Conservation (phyloP, 192 early-diverging fungal genomes). For the Thoreauomyces humboldtii region DNA sequence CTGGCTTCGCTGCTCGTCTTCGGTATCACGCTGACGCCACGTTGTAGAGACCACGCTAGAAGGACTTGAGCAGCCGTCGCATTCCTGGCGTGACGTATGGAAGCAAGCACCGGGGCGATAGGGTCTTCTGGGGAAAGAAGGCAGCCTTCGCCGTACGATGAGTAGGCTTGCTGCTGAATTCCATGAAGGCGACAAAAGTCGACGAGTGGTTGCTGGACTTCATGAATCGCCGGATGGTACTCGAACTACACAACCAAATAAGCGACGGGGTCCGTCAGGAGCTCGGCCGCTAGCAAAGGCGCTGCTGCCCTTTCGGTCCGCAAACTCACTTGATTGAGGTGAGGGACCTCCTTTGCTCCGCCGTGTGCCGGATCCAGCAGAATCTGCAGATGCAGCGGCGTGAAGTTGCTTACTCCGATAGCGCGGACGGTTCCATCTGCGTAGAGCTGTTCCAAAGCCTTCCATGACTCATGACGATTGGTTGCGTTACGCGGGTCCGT, state of each 20-base stretch:
- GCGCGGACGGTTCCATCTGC: constrained; percentile 45
- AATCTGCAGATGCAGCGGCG: constrained; percentile 53
- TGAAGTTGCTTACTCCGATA: constrained; percentile 74
- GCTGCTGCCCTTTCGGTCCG: not conserved
- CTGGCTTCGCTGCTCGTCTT: constrained; percentile 29
- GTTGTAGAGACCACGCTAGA: constrained; percentile 34
- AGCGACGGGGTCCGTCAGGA: no score
- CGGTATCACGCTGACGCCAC: constrained; percentile 28
- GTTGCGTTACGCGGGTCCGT: constrained; percentile 23
- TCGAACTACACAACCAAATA: constrained; percentile 44
- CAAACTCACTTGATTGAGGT: constrained; percentile 15
- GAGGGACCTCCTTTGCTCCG: constrained; percentile 3
- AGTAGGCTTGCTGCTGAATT: constrained; percentile 39
- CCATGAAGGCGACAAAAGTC: constrained; percentile 12
- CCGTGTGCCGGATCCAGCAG: constrained; percentile 32
- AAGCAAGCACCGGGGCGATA: not conserved
- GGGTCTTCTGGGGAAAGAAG: constrained; percentile 10
- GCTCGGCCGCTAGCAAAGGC: not conserved
- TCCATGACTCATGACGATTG: constrained; percentile 36
- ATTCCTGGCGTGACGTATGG: not conserved
- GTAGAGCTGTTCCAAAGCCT: constrained; percentile 33
- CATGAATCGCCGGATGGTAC: constrained; percentile 32
- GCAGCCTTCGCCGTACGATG: constrained; percentile 36
- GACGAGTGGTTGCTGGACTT: not conserved
- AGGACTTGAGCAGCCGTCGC: constrained; percentile 38